Percentiles rank a stretch among this genome's conserved stretches.
These are phyloP conservation scores for Aspergillus hortae DNA, from an alignment of 2,329 filamentous ascomycete genomes.

Conservation along the genomic window DNA sequence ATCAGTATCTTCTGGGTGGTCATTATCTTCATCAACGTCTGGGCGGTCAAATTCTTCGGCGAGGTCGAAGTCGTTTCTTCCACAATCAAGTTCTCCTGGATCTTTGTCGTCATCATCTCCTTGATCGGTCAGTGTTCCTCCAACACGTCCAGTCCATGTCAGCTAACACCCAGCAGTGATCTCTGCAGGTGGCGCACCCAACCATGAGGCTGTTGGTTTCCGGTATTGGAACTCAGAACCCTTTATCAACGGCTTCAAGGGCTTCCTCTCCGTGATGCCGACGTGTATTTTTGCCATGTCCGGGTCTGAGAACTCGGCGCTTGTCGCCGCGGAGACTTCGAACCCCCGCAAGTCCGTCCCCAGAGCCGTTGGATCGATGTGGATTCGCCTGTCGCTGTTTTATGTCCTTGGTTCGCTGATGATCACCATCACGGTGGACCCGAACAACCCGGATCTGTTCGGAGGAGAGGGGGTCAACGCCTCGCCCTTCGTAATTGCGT, in stretches of 20 bases:
- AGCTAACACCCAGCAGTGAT: conserved; percentile 29
- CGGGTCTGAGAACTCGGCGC: conserved; percentile 42
- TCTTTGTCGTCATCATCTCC: conserved; percentile 48
- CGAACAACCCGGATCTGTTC: conserved; percentile 39
- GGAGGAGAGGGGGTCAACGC: conserved; percentile 41
- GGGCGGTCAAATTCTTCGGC: conserved; percentile 43
- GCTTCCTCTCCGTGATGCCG: conserved; percentile 36
- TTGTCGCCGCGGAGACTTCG: conserved; percentile 43
- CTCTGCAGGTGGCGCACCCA: conserved; percentile 44
- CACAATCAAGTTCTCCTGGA: conserved; percentile 48
- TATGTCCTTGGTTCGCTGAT: conserved; percentile 46
- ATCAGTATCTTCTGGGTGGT: conserved; percentile 45
- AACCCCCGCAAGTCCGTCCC: conserved; percentile 45
- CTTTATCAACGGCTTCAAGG: conserved; percentile 46
- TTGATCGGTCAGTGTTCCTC: conserved; percentile 27
- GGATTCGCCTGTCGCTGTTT: conserved; percentile 45
- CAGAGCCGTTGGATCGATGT: conserved; percentile 45
- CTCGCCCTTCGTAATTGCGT: conserved; percentile 45
- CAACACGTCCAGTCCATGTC: too few species aligned
- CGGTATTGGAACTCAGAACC: conserved; percentile 43
- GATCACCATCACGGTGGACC: conserved; percentile 45
- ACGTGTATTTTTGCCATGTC: conserved; percentile 40
- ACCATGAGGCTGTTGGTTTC: conserved; percentile 40
- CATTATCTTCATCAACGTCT: conserved; percentile 43
- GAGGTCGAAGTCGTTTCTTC: conserved; percentile 46